Base-by-base conservation (phyloP, 805 yeast species). In the Saccharomycopsis sp. region DNA sequence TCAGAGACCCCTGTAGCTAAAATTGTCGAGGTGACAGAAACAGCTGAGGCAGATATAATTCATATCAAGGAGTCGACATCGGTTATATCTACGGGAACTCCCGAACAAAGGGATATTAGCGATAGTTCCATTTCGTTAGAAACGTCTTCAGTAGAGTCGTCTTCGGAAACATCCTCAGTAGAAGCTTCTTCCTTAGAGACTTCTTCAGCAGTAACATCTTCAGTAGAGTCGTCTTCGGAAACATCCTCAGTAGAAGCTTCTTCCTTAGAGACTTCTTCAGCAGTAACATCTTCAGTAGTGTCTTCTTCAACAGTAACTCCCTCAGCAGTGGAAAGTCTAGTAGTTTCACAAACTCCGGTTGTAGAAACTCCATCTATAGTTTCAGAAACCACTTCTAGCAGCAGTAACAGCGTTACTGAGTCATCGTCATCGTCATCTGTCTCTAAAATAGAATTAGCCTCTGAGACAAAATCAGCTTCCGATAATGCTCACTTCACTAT, bases 81-180 rank as follows among this genome's bases (percentile, higher is more conserved):
- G 54, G 61, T 55, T 54, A 57, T 52, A 51, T 53, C 51, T 58
- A 64, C 12, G n/a, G n/a, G n/a, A n/a, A n/a, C n/a, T n/a, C n/a
- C n/a, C n/a, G n/a, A n/a, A n/a, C n/a, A n/a, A n/a, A n/a, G n/a
- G n/a, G n/a, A n/a, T n/a, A n/a, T n/a, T n/a, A n/a, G n/a, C n/a
- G n/a, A n/a, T n/a, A n/a, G n/a, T n/a, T n/a, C n/a, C n/a, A n/a
- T n/a, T n/a, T n/a, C n/a, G n/a, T n/a, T n/a, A n/a, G n/a, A n/a
- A n/a, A n/a, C 20, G 20, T 12, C 49, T 44, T 3, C 22, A 17
- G 49, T 12, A 3, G 49, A 44, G 49, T 17, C 19, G 12, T 19
- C 22, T 35, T 8, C 14, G 8, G 41, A 35, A 35, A 35, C 41
- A 35, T n/a, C n/a, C 12, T 29, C 38, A 5, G 38, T 12, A 51